Conservation (phyloP, 306 rosid genomes). For the Luffa acutangula region DNA sequence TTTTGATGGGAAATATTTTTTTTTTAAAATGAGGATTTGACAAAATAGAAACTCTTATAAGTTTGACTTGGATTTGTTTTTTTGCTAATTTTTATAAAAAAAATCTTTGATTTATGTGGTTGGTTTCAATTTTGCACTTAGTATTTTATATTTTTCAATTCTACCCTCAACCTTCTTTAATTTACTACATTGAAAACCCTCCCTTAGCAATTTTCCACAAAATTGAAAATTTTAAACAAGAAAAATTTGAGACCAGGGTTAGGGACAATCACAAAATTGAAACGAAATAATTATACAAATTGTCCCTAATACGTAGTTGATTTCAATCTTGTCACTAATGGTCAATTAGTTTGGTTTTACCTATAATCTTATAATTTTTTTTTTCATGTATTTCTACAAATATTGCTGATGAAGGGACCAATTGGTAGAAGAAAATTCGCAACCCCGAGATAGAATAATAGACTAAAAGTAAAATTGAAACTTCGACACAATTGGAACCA, state of each 20-base stretch:
- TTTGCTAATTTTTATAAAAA: not conserved
- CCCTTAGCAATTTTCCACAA: not conserved
- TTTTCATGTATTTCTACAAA: too few species aligned
- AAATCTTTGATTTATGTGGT: not conserved
- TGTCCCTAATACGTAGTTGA: not conserved
- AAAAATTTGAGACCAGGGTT: not conserved
- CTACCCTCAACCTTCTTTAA: not conserved
- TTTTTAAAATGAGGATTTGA: not conserved
- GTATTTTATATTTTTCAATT: not conserved
- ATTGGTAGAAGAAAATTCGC: too few species aligned
- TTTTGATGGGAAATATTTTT: not conserved
- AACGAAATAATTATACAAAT: not conserved
- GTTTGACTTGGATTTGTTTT: not conserved
- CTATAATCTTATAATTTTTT: not conserved
- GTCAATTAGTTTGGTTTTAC: not conserved
- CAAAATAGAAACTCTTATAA: not conserved
- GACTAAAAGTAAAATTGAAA: not conserved
- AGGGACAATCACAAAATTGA: not conserved
- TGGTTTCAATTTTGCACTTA: not conserved
- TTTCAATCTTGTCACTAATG: not conserved
- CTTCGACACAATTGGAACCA: too few species aligned
- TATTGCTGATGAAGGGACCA: too few species aligned
- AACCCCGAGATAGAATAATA: too few species aligned
- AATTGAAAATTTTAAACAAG: not conserved
- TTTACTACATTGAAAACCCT: not conserved